Conservation (phyloP, 1,284 basidiomycete species). For the Irpex lacteus region DNA sequence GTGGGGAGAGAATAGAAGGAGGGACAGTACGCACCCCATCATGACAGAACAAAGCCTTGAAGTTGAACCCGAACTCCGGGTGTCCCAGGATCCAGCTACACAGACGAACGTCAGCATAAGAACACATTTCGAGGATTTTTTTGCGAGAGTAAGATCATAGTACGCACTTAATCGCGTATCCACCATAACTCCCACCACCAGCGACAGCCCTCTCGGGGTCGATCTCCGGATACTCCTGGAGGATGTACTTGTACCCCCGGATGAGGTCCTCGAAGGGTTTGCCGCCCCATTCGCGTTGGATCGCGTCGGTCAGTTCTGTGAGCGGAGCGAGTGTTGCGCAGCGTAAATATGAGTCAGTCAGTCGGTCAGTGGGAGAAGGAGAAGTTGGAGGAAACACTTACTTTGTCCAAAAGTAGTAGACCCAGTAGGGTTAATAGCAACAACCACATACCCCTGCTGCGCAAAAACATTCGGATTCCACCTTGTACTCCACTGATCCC, state of each 20-base stretch:
- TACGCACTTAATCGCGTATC: slow-evolving; percentile 78
- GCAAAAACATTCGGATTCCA: slow-evolving; percentile 89
- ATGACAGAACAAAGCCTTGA: slow-evolving; percentile 88
- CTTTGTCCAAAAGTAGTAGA: slow-evolving; percentile 87
- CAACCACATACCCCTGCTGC: slow-evolving; percentile 81
- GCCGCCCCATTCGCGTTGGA: slow-evolving; percentile 80
- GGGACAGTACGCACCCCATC: slow-evolving; percentile 70
- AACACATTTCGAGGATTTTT: slow-evolving; percentile 2
- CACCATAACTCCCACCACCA: slow-evolving; percentile 80
- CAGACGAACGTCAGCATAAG: background rate
- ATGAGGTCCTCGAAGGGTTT: slow-evolving; percentile 82
- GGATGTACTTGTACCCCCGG: slow-evolving; percentile 71
- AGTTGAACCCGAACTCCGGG: slow-evolving; percentile 79
- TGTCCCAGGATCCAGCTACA: slow-evolving; percentile 91
- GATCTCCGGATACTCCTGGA: slow-evolving; percentile 75
- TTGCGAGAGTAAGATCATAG: background rate
- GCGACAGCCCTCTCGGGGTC: slow-evolving; percentile 79
- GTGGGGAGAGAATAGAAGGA: background rate
- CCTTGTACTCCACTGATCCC: slow-evolving; percentile 79
- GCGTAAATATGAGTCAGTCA: background rate
- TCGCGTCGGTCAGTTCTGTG: slow-evolving; percentile 84
- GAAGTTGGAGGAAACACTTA: slow-evolving; percentile 27
- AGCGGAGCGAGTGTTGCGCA: background rate
- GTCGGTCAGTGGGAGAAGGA: too few relatives aligned
- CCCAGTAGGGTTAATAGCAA: slow-evolving; percentile 87